Evolutionary conservation across 495 filamentous ascomycete species (phyloP), one percentile per base, ranked within the genome.

Genomic region (Penicillium robsamsonii): DNA sequence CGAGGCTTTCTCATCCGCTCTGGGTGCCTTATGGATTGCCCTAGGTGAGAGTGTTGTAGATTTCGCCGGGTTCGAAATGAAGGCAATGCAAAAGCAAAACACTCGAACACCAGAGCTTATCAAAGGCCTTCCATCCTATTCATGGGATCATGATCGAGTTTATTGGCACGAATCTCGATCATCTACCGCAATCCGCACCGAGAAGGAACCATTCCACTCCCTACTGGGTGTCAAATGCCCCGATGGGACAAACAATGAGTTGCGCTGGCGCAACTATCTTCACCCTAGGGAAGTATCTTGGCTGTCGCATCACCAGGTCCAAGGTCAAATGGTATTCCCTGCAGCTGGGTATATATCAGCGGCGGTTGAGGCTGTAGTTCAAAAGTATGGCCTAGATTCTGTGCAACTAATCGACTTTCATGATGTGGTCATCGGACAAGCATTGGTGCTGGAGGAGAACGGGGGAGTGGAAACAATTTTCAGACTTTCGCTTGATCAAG

Each of bases 281-380:
- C 55, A 63, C 12, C 58, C 59, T 0, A 51, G 52, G 0, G 74
- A 77, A 37, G 63, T 81, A 2, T 59, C 71, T 0, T 81, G 78
- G 78, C 49, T 80, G 0, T 5, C 42, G 1, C 71, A 67, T 53
- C 77, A 81, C 37, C 46, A 63, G n/a, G 40, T 80, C 0, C 71
- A 78, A 30, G 61, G 66, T 0, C 68, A 79, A 50, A 56, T 67
- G 1, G 65, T 90, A 1, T 85, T 85, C 56, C 87, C 87, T n/a
- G 81, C 77, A 48, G 78, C 84, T 7, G 81, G 77, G 0, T 87
- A 81, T 53, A 59, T 84, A 27, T 69, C 76, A 4, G 83, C 83
- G 70, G 82, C 79, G 1, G 46, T 85, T 0, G 86, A 90, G 55
- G 76, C 81, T 3, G 41, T 63, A 17, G 10, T 55, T 5, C 53